Conservation (phyloP, 192 early-diverging fungal genomes). For the Coemansia sp. region DNA sequence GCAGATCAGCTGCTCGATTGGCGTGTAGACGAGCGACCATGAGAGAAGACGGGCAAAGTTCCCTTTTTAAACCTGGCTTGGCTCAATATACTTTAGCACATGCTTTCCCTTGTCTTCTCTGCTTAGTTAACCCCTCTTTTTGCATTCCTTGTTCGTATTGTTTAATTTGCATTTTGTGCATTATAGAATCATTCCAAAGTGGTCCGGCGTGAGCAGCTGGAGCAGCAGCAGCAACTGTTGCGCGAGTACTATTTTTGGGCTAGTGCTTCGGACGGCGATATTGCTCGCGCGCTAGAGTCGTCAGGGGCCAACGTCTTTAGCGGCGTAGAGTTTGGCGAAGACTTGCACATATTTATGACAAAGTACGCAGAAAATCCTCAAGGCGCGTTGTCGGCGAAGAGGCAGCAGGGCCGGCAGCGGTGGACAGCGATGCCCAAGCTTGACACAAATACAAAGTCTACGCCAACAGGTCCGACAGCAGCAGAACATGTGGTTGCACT, state of each 20-base stretch:
- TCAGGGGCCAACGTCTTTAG: not conserved
- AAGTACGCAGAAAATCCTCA: slow-evolving; percentile 21
- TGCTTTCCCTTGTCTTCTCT: not conserved
- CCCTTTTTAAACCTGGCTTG: not conserved
- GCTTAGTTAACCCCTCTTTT: not conserved
- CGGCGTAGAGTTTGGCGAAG: slow-evolving; percentile 6
- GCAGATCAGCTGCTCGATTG: not conserved
- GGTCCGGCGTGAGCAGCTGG: slow-evolving; percentile 16
- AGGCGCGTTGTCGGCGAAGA: slow-evolving; percentile 11
- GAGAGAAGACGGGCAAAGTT: slow-evolving; percentile 1
- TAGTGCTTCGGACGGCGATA: slow-evolving; percentile 13
- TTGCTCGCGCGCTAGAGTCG: slow-evolving; percentile 10
- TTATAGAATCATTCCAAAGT: slow-evolving; percentile 5
- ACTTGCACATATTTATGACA: slow-evolving; percentile 16
- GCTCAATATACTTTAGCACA: not conserved
- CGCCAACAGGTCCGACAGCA: not conserved
- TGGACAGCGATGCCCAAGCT: slow-evolving; percentile 6
- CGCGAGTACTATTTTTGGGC: slow-evolving; percentile 40
- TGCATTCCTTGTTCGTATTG: not conserved
- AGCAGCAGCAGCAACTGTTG: slow-evolving; percentile 19
- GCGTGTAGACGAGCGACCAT: no score
- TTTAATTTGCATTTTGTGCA: slow-evolving; percentile 4
- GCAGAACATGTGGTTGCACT: not conserved
- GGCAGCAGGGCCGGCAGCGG: slow-evolving; percentile 6
- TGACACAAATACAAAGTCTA: not conserved